Evolutionary conservation across 1,284 basidiomycete species (phyloP).

Genomic region (Caloboletus inedulis): DNA sequence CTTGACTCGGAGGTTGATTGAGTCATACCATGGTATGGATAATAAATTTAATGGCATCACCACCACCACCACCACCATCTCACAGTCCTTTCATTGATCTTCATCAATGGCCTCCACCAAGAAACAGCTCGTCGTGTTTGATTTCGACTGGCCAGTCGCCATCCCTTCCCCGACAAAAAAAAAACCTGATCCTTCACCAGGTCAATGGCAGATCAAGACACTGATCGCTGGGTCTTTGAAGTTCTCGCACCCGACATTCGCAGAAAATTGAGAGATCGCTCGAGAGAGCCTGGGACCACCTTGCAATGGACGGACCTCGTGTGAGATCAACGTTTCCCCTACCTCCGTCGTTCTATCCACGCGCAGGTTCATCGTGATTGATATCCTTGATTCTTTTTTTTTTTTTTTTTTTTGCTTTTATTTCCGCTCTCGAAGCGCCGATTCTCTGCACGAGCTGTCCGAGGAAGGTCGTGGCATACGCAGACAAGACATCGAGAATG

Average conservation of each 20-base stretch:
- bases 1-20: not conserved
- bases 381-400: not conserved
- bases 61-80: not conserved
- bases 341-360: not conserved
- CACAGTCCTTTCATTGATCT: not conserved
- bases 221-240: conserved; percentile 95
- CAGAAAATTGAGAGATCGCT: conserved; percentile 74
- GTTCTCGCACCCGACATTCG: conserved; percentile 85
- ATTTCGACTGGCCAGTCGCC: conserved; percentile 88
- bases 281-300: conserved; percentile 31
- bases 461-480: conserved; percentile 61
- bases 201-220: conserved; percentile 93
- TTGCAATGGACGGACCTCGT: conserved; percentile 94
- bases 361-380: not conserved
- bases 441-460: conserved; percentile 64
- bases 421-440: conserved; percentile 48
- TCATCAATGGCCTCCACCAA: conserved; percentile 39
- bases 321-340: conserved; percentile 46
- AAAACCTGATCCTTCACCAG: conserved; percentile 35
- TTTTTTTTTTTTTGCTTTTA: not conserved
- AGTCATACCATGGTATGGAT: too few relatives aligned
- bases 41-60: too few relatives aligned
- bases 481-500: conserved; percentile 71
- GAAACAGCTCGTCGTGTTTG: conserved; percentile 88
- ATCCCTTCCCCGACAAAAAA: not conserved